These are phyloP conservation scores for Xylaria sp. DNA, from an alignment of 2,329 filamentous ascomycete genomes.

Conservation along the genomic window DNA sequence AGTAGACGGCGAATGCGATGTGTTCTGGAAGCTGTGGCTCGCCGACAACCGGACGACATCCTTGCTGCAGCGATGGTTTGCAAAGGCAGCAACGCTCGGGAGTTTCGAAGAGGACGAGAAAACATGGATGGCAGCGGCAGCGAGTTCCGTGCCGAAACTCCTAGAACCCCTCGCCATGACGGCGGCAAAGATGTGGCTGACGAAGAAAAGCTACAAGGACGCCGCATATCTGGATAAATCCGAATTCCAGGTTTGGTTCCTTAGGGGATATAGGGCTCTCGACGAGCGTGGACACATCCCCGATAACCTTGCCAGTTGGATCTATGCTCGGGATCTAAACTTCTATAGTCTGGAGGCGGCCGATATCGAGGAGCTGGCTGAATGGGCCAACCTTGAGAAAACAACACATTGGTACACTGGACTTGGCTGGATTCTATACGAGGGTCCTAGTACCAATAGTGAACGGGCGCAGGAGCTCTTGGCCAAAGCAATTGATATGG, in stretches of 20 bases:
- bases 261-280: slow-evolving; percentile 13
- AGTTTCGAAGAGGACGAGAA: neutral
- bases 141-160: slow-evolving; percentile 5
- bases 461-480: slow-evolving; percentile 2
- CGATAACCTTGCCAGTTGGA: slow-evolving; percentile 12
- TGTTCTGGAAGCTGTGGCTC: slow-evolving; percentile 19
- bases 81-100: neutral
- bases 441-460: neutral
- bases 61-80: slow-evolving; percentile 13
- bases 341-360: neutral
- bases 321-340: neutral
- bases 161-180: slow-evolving; percentile 10
- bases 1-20: slow-evolving; percentile 8
- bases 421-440: slow-evolving; percentile 11
- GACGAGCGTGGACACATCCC: slow-evolving; percentile 6
- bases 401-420: slow-evolving; percentile 18
- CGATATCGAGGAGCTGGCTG: slow-evolving; percentile 11
- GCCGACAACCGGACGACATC: slow-evolving; percentile 9
- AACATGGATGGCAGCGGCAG: slow-evolving; percentile 5
- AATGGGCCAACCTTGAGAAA: slow-evolving; percentile 17
- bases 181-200: slow-evolving; percentile 16
- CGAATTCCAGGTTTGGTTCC: slow-evolving; percentile 18
- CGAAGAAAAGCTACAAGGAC: slow-evolving; percentile 13
- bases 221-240: slow-evolving; percentile 11
- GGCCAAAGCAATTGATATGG: slow-evolving; percentile 14